Evolutionary conservation across 1,139 yeast genomes (phyloP).

Genomic region (Candida neerlandica): DNA sequence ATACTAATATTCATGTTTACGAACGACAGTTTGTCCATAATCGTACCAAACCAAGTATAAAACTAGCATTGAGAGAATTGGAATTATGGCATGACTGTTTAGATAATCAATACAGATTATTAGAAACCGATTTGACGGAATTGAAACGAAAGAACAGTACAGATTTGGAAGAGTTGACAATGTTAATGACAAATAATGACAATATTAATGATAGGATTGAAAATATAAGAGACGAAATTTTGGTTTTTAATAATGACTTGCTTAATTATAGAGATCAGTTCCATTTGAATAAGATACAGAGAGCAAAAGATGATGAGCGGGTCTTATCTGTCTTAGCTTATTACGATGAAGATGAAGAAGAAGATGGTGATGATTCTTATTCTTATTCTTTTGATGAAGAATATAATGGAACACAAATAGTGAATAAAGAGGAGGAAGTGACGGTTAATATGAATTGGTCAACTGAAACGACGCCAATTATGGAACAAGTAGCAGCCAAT

Average conservation of each 20-base stretch:
- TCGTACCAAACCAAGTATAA: background rate
- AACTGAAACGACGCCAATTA: too few relatives aligned
- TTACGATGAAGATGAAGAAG: background rate
- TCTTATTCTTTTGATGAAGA: too few relatives aligned
- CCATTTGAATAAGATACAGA: too few relatives aligned
- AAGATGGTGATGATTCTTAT: background rate
- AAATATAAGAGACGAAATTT: conserved; percentile 9
- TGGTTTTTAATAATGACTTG: conserved; percentile 2
- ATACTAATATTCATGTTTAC: too few relatives aligned
- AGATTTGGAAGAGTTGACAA: conserved; percentile 11
- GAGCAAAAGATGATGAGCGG: background rate
- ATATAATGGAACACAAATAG: background rate
- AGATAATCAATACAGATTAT: conserved; percentile 3
- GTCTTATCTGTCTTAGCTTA: conserved; percentile 2
- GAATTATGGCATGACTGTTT: conserved; percentile 8
- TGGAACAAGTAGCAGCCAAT: too few relatives aligned
- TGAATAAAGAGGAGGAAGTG: too few relatives aligned
- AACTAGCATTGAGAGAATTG: conserved; percentile 9
- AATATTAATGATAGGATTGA: conserved; percentile 10
- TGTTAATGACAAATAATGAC: conserved; percentile 10
- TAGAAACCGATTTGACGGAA: conserved; percentile 11
- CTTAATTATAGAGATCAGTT: conserved; percentile 3
- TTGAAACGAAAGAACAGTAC: conserved; percentile 10
- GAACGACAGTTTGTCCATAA: too few relatives aligned
- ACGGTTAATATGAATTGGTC: too few relatives aligned